Evolutionary conservation across 768 basidiomycete genomes (phyloP), one percentile per base, ranked within the genome.

Genomic region (Galerina sulciceps): DNA sequence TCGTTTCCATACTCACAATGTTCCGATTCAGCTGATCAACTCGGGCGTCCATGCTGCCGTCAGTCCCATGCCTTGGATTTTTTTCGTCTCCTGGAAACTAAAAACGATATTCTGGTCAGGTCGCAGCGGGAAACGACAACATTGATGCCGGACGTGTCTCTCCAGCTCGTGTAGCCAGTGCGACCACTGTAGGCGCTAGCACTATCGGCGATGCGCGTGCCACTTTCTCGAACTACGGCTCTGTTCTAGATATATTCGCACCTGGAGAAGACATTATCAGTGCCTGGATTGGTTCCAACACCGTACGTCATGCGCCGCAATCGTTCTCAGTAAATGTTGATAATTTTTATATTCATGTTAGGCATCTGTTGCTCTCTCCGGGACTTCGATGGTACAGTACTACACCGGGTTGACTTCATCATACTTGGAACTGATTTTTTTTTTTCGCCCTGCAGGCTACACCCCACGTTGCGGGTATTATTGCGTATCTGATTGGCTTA

Each of bases 221-320:
- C 23, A 68, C 57, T 5, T 77, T 72, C 73, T 79, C 77, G 49
- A 79, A 80, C 69, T 78, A 65, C 49, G 79, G 79, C n/a, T n/a
- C 67, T n/a, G 62, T 71, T 43, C 73, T 81, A 58, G 74, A 79
- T 58, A 55, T 80, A 61, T 77, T 76, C 55, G 79, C 78, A 9
- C 78, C 79, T 34, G 79, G 79, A 17, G 49, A 55, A 10, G 62
- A 67, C 51, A 62, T 79, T 43, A 72, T 70, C 46, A 70, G 67
- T 57, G 50, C 74, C 10, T 71, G 73, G 69, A 73, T 66, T 13
- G 69, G 61, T 11, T 67, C 65, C 60, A 64, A 43, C 54, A 69
- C 66, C 36, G 65, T 64, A 67, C 47, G 61, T 31, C 58, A 66
- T 69, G 26, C 26, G 26, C 6, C 26, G 8, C 8, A 8, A 31